Evolutionary conservation across 2,329 filamentous ascomycete genomes (phyloP), one percentile per base, ranked within the genome.

Genomic region (Thelonectria rubi): DNA sequence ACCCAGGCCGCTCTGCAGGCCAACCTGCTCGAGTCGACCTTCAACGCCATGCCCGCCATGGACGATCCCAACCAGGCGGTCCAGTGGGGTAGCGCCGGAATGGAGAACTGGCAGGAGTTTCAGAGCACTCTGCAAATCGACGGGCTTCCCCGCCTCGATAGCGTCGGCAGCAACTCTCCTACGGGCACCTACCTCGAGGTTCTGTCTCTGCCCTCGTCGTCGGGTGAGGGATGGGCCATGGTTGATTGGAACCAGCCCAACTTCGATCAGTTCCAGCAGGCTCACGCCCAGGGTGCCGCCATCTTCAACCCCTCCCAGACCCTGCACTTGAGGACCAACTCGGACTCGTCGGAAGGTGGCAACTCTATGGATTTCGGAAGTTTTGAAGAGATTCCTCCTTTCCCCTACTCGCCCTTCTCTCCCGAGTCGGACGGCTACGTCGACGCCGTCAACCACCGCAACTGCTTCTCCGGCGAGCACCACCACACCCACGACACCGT

Each of bases 261-360:
- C 52, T 70, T 79, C 39, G 88, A 91, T 68, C 91, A 94, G 68
- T 78, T 79, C 61, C 75, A 78, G 51, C 80, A 82, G 60, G 75
- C 81, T 42, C 84, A 85, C 46, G 72, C 74, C 6, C 85, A 86
- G 53, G 86, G 82, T 64, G 77, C 82, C 42, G 89, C 91, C 67
- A 94, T 97, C 73, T 96, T 97, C 82, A 97, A 97, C 78, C 94
- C 94, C 2, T 88, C 90, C 64, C 91, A 97, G 79, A 96, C 93
- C 1, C 82, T 98, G 53, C 94, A 97, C 79, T 85, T 97, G 72
- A 88, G 94, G 69, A 94, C 90, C 56, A 89, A 91, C 71, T 97
- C 94, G 4, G 92, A 96, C 72, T 95, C 93, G 2, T 95, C 91
- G 1, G 90, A 94, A 34, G 87, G 88, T 69, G 77, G 87, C 76